A percentile compares a stretch with the other conserved stretches of the same genome.
Conservation (phyloP, 306 rosid species). For the Castanea sativa region DNA sequence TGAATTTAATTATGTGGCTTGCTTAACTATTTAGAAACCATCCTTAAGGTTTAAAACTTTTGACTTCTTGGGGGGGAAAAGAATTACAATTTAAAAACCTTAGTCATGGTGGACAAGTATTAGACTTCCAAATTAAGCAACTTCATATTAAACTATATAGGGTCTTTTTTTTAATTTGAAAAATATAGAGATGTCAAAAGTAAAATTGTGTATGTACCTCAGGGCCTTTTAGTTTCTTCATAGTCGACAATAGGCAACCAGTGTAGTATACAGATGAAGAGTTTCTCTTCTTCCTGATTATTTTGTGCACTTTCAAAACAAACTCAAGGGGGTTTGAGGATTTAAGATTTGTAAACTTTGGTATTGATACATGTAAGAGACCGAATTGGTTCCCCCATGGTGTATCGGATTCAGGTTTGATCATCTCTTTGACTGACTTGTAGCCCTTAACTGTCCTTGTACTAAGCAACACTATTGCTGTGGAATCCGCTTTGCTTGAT, state of each 20-base stretch:
- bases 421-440: conserved; percentile 20
- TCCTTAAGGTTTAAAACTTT: too few species aligned
- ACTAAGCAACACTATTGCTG: conserved; percentile 23
- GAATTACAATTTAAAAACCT: too few species aligned
- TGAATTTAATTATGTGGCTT: too few species aligned
- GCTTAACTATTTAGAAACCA: too few species aligned
- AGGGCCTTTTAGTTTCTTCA: conserved; percentile 15
- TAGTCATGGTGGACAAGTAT: too few species aligned
- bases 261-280: neutral
- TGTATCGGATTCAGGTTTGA: neutral
- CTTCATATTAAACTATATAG: too few species aligned
- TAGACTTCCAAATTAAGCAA: too few species aligned
- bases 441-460: conserved; percentile 21
- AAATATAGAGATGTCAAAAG: too few species aligned
- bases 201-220: conserved; percentile 11
- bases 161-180: too few species aligned
- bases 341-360: conserved; percentile 1
- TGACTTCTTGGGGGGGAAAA: too few species aligned
- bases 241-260: neutral
- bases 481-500: conserved; percentile 11
- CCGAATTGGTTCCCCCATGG: conserved; percentile 48
- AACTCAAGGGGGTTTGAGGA: conserved; percentile 24
- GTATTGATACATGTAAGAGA: conserved; percentile 14
- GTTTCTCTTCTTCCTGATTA: conserved; percentile 19
- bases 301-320: conserved; percentile 12